A percentile compares a stretch with the other conserved stretches of the same genome.
phyloP scores from a whole-genome alignment of 129 eudicot genomes.

The Escallonia herrerae region DNA sequence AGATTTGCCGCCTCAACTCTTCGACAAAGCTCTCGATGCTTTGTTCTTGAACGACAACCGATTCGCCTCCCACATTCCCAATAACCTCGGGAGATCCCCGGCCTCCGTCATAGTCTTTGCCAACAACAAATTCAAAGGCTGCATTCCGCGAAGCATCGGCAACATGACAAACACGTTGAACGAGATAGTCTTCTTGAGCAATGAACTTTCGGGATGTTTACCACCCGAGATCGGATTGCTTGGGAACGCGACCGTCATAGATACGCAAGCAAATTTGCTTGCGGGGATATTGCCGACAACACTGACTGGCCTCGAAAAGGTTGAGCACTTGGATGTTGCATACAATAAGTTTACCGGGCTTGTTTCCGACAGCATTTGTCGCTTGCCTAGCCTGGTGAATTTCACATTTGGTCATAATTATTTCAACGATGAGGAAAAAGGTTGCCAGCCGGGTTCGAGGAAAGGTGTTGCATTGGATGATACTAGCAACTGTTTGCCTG shows the following conservation, averaged over 20 bases:
- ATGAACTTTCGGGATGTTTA: constrained; percentile 48
- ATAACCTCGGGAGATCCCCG: constrained; percentile 65
- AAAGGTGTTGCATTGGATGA: constrained; percentile 27
- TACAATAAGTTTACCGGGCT: constrained; percentile 50
- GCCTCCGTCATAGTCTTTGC: constrained; percentile 70
- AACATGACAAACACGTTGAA: constrained; percentile 39
- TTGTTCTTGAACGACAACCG: constrained; percentile 59
- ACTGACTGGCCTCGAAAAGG: constrained; percentile 21
- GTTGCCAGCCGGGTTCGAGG: constrained; percentile 26
- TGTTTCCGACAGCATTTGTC: constrained; percentile 36
- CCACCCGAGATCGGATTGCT: constrained; percentile 54
- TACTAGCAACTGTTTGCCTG: constrained; percentile 48
- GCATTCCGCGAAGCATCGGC: constrained; percentile 60
- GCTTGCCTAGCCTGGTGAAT: constrained; percentile 35
- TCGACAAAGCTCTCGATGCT: constrained; percentile 67
- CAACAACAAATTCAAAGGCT: constrained; percentile 48
- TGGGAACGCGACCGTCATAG: constrained; percentile 42
- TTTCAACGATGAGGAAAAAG: constrained; percentile 29
- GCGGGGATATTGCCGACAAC: constrained; percentile 37
- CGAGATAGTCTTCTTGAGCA: constrained; percentile 39
- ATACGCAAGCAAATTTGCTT: constrained; percentile 34
- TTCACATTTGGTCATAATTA: constrained; percentile 41
- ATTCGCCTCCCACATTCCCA: constrained; percentile 48
- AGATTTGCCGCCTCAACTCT: constrained; percentile 42
- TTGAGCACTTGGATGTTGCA: constrained; percentile 42